phyloP scores from a whole-genome alignment of 2,329 filamentous ascomycete species.

The Talaromyces sp. region DNA sequence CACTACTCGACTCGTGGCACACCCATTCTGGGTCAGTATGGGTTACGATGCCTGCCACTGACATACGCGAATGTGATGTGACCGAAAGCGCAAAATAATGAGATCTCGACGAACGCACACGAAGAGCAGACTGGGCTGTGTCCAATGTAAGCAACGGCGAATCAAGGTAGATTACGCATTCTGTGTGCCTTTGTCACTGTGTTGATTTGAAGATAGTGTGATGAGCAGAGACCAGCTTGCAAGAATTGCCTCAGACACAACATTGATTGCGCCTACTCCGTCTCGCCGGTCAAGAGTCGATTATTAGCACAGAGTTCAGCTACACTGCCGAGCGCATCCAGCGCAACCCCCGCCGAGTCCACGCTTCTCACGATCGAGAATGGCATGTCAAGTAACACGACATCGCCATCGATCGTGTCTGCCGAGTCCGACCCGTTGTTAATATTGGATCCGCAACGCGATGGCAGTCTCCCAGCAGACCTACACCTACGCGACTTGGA shows the following conservation, averaged over 20 bases:
- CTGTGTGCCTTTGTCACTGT: not conserved
- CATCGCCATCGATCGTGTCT: conserved; percentile 1
- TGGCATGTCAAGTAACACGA: not conserved
- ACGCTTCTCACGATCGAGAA: not conserved
- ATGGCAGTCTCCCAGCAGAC: conserved; percentile 20
- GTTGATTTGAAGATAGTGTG: conserved; percentile 20
- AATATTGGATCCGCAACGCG: conserved; percentile 20
- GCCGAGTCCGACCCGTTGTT: conserved; percentile 19
- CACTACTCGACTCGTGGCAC: not conserved
- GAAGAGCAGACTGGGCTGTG: conserved; percentile 19
- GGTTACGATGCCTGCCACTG: not conserved
- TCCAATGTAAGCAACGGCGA: conserved; percentile 19
- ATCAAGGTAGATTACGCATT: conserved; percentile 17
- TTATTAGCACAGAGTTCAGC: conserved; percentile 14
- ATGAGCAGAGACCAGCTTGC: conserved; percentile 25
- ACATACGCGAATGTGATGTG: not conserved
- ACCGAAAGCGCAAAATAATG: conserved; percentile 10
- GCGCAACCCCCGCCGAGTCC: not conserved
- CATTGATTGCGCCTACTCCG: conserved; percentile 25
- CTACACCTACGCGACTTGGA: conserved; percentile 41
- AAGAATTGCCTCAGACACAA: conserved; percentile 26
- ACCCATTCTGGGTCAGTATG: not conserved
- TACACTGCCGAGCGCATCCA: not conserved
- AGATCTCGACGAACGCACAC: conserved; percentile 19
- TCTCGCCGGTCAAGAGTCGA: conserved; percentile 18